Conservation (phyloP, 208 protist species). For the Leishmania tropica region DNA sequence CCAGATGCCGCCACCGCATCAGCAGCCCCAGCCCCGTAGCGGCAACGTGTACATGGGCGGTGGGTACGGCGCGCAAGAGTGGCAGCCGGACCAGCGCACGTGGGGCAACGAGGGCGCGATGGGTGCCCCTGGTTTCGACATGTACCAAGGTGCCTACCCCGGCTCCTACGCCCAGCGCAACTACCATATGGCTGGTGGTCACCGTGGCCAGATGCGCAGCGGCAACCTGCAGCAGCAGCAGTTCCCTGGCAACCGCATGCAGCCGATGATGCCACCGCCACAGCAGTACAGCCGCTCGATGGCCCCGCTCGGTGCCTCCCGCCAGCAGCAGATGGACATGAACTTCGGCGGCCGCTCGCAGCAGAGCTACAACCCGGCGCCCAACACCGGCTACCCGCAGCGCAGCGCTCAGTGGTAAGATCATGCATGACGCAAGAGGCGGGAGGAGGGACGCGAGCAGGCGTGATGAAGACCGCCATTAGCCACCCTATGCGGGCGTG, state of each 20-base stretch:
- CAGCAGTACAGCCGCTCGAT: conserved; percentile 26
- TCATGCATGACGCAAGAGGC: not conserved
- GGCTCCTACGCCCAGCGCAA: conserved; percentile 9
- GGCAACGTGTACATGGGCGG: conserved; percentile 35
- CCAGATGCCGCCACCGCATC: conserved; percentile 30
- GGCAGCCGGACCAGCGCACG: conserved; percentile 28
- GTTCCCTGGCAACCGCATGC: conserved; percentile 32
- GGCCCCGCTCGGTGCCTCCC: conserved; percentile 14
- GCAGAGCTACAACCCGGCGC: conserved; percentile 28
- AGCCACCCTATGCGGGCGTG: not conserved
- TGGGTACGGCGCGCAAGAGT: conserved; percentile 14
- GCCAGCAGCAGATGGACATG: conserved; percentile 26
- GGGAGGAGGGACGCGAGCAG: not conserved
- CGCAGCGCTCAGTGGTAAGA: conserved; percentile 26
- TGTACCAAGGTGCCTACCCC: conserved; percentile 20
- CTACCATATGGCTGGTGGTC: conserved; percentile 15
- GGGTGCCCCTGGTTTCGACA: conserved; percentile 21
- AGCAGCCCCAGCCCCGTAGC: conserved; percentile 22
- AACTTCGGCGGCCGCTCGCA: conserved; percentile 38
- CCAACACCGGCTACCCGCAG: conserved; percentile 35
- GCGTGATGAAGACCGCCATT: not conserved
- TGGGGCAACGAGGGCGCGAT: conserved; percentile 21
- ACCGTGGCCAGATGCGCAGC: conserved; percentile 19
- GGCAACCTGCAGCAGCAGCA: conserved; percentile 19
- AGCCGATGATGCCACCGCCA: conserved; percentile 36